These are phyloP conservation scores for Umbelopsis sp. DNA, from an alignment of 192 early-diverging fungal genomes.

Conservation along the genomic window DNA sequence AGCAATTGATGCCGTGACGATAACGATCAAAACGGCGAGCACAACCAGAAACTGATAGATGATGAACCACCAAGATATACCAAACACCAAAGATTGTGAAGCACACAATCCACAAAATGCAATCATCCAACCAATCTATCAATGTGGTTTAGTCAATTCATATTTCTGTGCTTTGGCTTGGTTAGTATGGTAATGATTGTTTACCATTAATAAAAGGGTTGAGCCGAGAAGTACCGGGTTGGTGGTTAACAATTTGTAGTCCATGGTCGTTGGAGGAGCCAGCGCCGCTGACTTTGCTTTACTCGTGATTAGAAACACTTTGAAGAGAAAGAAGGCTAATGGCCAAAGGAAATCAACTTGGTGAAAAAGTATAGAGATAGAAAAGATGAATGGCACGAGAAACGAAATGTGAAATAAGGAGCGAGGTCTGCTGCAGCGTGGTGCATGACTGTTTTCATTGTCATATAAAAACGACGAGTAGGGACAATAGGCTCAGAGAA, in stretches of 20 bases:
- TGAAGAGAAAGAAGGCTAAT: not conserved
- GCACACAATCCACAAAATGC: constrained; percentile 32
- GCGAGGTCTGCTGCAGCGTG: too few species aligned
- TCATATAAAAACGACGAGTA: too few species aligned
- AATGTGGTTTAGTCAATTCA: not conserved
- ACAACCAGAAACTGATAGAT: constrained; percentile 19
- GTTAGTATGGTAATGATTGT: not conserved
- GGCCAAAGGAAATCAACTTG: not conserved
- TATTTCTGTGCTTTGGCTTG: not conserved
- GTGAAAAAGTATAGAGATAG: not conserved
- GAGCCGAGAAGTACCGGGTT: constrained; percentile 16
- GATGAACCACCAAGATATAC: constrained; percentile 35
- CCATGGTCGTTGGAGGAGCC: not conserved
- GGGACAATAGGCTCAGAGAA: too few species aligned
- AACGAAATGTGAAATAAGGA: too few species aligned
- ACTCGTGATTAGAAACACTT: not conserved
- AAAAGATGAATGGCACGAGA: too few species aligned
- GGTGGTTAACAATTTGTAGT: constrained; percentile 8
- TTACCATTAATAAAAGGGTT: not conserved
- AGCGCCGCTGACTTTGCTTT: not conserved
- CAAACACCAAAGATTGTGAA: not conserved
- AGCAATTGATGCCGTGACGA: constrained; percentile 21
- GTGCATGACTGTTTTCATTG: too few species aligned
- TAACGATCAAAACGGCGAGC: constrained; percentile 6
- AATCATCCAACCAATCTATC: constrained; percentile 34